Percentiles rank a stretch among this genome's conserved stretches.
phyloP scores from a whole-genome alignment of 2,329 filamentous ascomycete species.

The Sphaerulina populicola region DNA sequence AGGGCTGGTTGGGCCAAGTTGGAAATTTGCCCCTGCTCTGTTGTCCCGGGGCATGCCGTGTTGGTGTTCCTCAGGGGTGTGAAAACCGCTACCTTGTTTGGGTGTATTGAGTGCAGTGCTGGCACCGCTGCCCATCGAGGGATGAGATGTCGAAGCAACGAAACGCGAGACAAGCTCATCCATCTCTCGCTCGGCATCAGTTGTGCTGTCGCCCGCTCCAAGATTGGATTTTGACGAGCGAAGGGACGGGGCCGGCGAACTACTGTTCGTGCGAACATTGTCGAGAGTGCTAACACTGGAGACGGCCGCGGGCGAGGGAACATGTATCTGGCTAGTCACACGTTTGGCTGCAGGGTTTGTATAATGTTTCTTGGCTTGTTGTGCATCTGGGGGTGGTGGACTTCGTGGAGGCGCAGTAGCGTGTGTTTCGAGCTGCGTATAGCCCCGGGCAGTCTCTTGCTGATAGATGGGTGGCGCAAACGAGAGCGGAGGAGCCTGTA shows the following conservation, averaged over 20 bases:
- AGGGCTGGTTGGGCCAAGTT: constrained; percentile 25
- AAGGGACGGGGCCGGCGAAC: constrained; percentile 26
- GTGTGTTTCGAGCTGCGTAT: constrained; percentile 2
- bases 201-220: constrained; percentile 9
- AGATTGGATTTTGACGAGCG: constrained; percentile 23
- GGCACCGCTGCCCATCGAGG: constrained; percentile 24
- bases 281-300: constrained; percentile 30
- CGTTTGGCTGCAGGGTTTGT: constrained; percentile 25
- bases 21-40: constrained; percentile 8
- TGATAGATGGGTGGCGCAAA: constrained; percentile 8
- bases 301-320: constrained; percentile 27
- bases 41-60: constrained; percentile 14
- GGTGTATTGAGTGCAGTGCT: constrained; percentile 28
- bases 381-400: constrained; percentile 21
- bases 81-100: constrained; percentile 23
- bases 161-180: constrained; percentile 31
- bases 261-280: constrained; percentile 24
- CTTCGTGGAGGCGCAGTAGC: constrained; percentile 12
- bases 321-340: constrained; percentile 21
- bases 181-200: constrained; percentile 16
- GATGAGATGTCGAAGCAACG: constrained; percentile 28
- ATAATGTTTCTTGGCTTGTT: constrained; percentile 17
- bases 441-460: constrained; percentile 6
- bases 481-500: constrained; percentile 1
- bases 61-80: constrained; percentile 26